Conservation (phyloP, 2,329 filamentous ascomycete species). For the Aureobasidium namibiae region DNA sequence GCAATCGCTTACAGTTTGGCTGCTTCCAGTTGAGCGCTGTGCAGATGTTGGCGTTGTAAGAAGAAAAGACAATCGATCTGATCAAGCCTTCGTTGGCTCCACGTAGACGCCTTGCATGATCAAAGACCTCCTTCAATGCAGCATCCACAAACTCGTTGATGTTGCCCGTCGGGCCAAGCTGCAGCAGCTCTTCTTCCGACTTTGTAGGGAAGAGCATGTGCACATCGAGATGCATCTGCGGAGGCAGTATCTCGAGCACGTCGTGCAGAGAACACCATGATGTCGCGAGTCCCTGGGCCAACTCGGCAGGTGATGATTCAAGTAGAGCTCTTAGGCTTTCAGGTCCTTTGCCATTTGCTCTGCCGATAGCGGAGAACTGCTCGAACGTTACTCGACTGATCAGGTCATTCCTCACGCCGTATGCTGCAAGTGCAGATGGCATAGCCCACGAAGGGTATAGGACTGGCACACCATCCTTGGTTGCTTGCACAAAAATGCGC, state of each 20-base stretch:
- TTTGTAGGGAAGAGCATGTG: conserved; percentile 79
- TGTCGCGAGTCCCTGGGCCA: conserved; percentile 23
- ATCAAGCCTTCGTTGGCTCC: conserved; percentile 62
- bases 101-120: conserved; percentile 68
- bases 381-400: conserved; percentile 68
- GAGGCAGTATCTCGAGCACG: conserved; percentile 65
- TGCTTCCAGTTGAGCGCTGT: conserved; percentile 98
- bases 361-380: conserved; percentile 53
- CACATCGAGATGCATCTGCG: conserved; percentile 80
- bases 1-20: conserved; percentile 64
- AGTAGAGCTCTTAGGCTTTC: conserved; percentile 1
- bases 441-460: conserved; percentile 77
- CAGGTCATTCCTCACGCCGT: conserved; percentile 65
- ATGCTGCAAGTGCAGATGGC: conserved; percentile 48
- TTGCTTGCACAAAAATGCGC: conserved; percentile 83
- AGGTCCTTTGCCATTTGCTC: conserved; percentile 23
- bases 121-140: conserved; percentile 78
- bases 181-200: conserved; percentile 61
- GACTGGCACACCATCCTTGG: conserved; percentile 76
- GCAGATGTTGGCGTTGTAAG: conserved; percentile 83
- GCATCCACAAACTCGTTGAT: conserved; percentile 82
- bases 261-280: conserved; percentile 75
- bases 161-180: conserved; percentile 66
- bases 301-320: neutral
- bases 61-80: conserved; percentile 86